Conservation (phyloP, 441 rosid genomes). For the Bocquillonia castaneifolia region DNA sequence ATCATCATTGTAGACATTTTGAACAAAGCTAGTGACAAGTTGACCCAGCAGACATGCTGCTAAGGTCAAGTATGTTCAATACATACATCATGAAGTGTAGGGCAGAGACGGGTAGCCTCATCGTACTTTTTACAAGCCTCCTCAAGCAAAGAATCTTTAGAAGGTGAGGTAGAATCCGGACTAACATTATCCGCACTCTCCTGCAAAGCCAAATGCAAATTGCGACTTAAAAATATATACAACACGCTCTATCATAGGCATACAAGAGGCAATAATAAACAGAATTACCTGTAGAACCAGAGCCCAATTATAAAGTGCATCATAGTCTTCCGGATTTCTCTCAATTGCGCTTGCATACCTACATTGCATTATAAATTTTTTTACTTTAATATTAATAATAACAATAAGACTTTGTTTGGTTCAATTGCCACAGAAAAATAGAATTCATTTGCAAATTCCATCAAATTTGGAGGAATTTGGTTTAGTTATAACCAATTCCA, state of each 20-base stretch:
- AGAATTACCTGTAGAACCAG: conserved; percentile 99
- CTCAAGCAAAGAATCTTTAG: conserved; percentile 94
- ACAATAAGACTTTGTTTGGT: no score
- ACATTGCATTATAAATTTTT: conserved; percentile 17
- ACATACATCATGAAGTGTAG: conserved; percentile 93
- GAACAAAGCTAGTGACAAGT: neutral
- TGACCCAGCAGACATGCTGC: no score
- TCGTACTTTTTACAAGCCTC: conserved; percentile 97
- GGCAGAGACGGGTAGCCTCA: conserved; percentile 87
- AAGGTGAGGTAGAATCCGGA: conserved; percentile 85
- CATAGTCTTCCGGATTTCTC: conserved; percentile 92
- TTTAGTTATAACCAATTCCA: no score
- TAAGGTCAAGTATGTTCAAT: conserved; percentile 9
- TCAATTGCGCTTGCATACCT: conserved; percentile 89
- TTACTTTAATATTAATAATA: no score
- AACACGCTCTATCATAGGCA: no score
- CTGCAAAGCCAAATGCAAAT: conserved; percentile 43
- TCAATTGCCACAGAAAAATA: no score
- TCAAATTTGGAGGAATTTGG: no score
- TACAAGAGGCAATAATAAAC: no score
- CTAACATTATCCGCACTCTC: conserved; percentile 97
- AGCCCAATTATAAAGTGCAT: conserved; percentile 96
- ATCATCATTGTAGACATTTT: neutral
- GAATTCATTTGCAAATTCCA: no score
- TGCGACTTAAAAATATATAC: no score